Base-by-base conservation (phyloP, 148 eudicot genomes). In the Mesembryanthemum crystallinum region DNA sequence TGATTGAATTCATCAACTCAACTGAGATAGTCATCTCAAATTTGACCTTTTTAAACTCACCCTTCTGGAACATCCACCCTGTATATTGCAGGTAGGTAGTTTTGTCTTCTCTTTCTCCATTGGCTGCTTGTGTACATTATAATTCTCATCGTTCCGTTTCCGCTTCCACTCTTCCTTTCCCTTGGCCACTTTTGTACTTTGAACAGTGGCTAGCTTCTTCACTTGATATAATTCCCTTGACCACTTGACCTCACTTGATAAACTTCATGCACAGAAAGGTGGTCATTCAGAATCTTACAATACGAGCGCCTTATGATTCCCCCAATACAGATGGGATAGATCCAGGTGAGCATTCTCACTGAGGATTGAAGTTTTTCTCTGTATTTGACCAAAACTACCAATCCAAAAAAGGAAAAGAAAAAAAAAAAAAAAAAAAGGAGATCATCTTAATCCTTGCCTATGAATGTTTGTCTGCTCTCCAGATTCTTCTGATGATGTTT, bases 61-160 rank as follows among this genome's bases (percentile, higher is more conserved):
- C 88, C 21, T 79, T 80, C n/a, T 86, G 88, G 88, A 83, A 74
- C 71, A 76, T 86, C 47, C 88, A 83, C 72, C 88, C 88, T 37
- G 74, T 76, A 29, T 86, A 86, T 77, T 82, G 80, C 76, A 85
- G 83, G 88, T 85, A 75, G 14, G 14, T 2, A 35, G 25, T 58
- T 59, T 29, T 28, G 49, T 59, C 24, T 13, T 8, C n/a, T 17
- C n/a, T 14, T 52, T 20, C 58, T 12, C 21, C 15, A 52, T 52
- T 14, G n/a, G n/a, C 51, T 45, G 51, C 8, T 45, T 8, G 51
- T 45, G 51, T 45, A 45, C 39, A 35, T 35, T 2, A 45, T 1
- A 45, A 8, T 45, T 45, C 5, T 45, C 8, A 10, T 45, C 51
- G 5, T 52, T 52, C n/a, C 10, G 57, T 52, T 15, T 29, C 17